phyloP scores from a whole-genome alignment of 768 basidiomycete species.

The Coprinellus aureogranulatus region DNA sequence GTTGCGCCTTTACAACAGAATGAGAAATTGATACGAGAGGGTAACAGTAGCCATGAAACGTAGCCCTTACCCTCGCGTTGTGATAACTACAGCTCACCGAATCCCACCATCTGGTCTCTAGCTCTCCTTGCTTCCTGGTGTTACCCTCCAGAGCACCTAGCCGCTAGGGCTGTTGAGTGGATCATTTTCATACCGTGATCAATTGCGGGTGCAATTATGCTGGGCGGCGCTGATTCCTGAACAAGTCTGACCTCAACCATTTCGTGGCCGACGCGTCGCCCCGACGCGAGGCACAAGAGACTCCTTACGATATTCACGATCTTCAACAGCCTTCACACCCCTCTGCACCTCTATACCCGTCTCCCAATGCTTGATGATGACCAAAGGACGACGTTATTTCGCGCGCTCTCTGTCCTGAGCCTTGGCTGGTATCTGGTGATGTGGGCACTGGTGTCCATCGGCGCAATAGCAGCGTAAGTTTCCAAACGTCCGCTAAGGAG shows the following conservation, averaged over 20 bases:
- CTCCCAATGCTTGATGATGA: constrained; percentile 25
- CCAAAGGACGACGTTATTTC: constrained; percentile 3
- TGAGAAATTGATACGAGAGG: too few species aligned
- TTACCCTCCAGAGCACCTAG: too few species aligned
- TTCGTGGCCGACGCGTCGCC: background rate
- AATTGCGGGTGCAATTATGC: too few species aligned
- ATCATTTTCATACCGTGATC: too few species aligned
- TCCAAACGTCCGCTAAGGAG: constrained; percentile 1
- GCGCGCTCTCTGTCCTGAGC: constrained; percentile 36
- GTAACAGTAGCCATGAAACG: background rate
- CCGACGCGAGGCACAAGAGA: background rate
- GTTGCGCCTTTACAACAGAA: constrained; percentile 48
- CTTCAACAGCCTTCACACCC: background rate
- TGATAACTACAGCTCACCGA: background rate
- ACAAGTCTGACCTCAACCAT: background rate
- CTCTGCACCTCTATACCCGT: background rate
- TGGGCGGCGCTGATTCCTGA: too few species aligned
- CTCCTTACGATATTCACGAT: background rate
- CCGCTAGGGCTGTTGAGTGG: too few species aligned
- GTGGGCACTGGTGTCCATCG: constrained; percentile 67
- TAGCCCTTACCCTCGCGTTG: background rate
- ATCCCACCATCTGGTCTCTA: too few species aligned
- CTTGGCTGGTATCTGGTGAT: constrained; percentile 59
- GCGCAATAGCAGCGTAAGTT: constrained; percentile 69
- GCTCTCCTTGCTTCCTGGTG: too few species aligned